A percentile compares a stretch with the other conserved stretches of the same genome.
phyloP scores from a whole-genome alignment of 2,329 filamentous ascomycete species.

The Botrytis porri region DNA sequence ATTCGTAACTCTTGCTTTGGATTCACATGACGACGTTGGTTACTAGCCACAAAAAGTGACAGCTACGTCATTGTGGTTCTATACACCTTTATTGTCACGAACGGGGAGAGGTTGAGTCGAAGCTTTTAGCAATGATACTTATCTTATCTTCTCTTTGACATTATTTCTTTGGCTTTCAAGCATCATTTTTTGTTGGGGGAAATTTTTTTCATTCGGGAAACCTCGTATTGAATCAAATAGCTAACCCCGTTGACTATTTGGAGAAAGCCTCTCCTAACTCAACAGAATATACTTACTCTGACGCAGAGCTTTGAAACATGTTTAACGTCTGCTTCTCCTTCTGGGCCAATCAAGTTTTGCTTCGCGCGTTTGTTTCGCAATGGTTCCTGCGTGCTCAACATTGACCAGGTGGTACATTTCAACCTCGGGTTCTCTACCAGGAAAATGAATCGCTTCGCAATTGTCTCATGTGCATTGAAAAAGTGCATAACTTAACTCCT shows the following conservation, averaged over 20 bases:
- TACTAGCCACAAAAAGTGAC: not conserved
- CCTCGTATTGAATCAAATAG: not conserved
- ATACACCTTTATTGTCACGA: not conserved
- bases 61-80: not conserved
- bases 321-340: not conserved
- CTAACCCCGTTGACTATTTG: not conserved
- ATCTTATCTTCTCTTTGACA: not conserved
- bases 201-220: not conserved
- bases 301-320: not conserved
- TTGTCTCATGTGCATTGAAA: not conserved
- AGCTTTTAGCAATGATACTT: not conserved
- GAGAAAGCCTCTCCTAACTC: not conserved
- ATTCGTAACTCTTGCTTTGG: not conserved
- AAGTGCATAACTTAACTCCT: not conserved
- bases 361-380: not conserved
- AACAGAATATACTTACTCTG: not conserved
- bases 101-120: not conserved
- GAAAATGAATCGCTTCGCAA: not conserved
- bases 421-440: not conserved
- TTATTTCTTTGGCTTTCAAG: not conserved
- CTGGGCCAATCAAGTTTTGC: not conserved
- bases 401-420: not conserved
- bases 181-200: not conserved
- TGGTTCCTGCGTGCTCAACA: not conserved
- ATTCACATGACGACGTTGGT: not conserved